These are phyloP conservation scores for Aspergillus steynii DNA, from an alignment of 495 filamentous ascomycete species.

Conservation along the genomic window DNA sequence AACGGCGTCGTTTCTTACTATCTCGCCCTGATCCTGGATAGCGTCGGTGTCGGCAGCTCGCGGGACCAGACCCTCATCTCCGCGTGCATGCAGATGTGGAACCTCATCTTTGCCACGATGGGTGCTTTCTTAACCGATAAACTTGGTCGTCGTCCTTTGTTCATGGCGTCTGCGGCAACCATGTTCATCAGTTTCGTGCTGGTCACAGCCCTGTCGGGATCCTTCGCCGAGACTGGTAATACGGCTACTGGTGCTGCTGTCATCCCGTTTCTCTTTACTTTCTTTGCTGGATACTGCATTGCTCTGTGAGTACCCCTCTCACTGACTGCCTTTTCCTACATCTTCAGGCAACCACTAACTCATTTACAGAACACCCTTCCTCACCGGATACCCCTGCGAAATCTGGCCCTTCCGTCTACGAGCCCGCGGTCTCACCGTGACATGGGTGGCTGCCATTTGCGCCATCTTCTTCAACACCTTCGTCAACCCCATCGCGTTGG, in stretches of 20 bases:
- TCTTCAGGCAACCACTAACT: neutral
- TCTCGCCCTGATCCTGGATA: slow-evolving; percentile 50
- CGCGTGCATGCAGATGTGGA: slow-evolving; percentile 29
- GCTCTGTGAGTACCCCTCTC: slow-evolving; percentile 41
- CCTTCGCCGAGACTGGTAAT: slow-evolving; percentile 41
- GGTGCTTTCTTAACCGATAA: slow-evolving; percentile 57
- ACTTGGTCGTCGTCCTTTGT: slow-evolving; percentile 56
- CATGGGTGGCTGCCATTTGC: slow-evolving; percentile 57
- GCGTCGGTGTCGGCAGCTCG: slow-evolving; percentile 50
- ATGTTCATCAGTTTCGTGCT: slow-evolving; percentile 60
- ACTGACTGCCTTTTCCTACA: neutral
- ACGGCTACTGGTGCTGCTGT: slow-evolving; percentile 48
- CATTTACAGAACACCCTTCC: slow-evolving; percentile 48
- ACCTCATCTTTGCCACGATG: slow-evolving; percentile 51
- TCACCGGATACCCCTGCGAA: slow-evolving; percentile 64
- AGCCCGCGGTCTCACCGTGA: slow-evolving; percentile 65
- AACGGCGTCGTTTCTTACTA: slow-evolving; percentile 69
- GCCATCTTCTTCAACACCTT: slow-evolving; percentile 54
- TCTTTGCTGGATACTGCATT: slow-evolving; percentile 56
- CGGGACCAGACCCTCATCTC: slow-evolving; percentile 43
- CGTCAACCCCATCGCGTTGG: slow-evolving; percentile 60
- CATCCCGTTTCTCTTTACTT: slow-evolving; percentile 62
- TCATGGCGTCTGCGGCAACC: slow-evolving; percentile 52
- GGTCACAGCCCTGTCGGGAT: slow-evolving; percentile 55
- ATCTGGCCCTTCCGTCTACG: slow-evolving; percentile 65